Conservation (phyloP, 2,329 filamentous ascomycete species). For the Fusarium newnesense region DNA sequence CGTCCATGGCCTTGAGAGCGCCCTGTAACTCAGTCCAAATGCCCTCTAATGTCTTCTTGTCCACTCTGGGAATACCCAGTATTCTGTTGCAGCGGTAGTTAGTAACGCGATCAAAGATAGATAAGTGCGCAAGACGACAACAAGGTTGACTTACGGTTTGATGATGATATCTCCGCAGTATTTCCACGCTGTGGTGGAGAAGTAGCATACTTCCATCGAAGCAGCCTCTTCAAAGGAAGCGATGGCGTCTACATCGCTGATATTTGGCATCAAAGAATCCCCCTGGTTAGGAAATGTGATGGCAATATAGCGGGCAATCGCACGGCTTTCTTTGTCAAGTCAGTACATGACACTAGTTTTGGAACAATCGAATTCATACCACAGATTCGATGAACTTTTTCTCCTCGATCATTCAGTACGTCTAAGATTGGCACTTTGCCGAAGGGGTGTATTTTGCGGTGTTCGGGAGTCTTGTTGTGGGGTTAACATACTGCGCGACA, state of each 20-base stretch:
- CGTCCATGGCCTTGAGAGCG: background rate
- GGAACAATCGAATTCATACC: background rate
- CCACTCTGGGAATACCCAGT: background rate
- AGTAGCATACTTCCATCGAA: background rate
- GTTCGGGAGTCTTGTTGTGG: background rate
- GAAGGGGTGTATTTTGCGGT: background rate
- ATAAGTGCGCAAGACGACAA: rapidly evolving
- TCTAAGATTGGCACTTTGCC: background rate
- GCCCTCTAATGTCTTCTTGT: rapidly evolving
- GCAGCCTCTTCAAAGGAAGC: background rate
- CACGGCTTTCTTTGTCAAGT: background rate
- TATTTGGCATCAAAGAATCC: rapidly evolving
- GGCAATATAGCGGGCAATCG: background rate
- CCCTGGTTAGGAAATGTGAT: rapidly evolving
- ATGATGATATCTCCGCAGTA: background rate
- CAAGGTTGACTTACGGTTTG: background rate
- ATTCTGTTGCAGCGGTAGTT: rapidly evolving
- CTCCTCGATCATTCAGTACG: rapidly evolving
- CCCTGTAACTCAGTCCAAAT: rapidly evolving
- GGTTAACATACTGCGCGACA: too few relatives aligned
- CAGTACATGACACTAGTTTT: rapidly evolving
- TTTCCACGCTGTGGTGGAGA: background rate
- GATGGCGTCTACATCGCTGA: rapidly evolving
- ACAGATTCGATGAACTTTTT: rapidly evolving
- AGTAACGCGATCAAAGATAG: rapidly evolving